phyloP scores from a whole-genome alignment of 1,284 basidiomycete species.

The Melampsora larici-populina region DNA sequence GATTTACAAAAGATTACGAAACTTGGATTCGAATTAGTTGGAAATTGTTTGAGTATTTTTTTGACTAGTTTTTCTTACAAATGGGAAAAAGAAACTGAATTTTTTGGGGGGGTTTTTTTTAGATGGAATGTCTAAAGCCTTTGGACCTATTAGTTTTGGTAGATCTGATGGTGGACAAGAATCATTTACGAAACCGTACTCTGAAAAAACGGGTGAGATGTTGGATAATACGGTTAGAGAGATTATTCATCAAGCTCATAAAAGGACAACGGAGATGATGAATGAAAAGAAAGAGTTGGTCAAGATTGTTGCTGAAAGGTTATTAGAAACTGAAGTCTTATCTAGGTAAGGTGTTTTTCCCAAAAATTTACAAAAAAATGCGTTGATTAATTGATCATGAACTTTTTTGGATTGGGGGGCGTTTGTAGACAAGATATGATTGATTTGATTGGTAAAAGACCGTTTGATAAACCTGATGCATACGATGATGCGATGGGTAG shows the following conservation, averaged over 20 bases:
- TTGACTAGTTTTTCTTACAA: neutral
- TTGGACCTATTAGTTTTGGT: conserved; percentile 94
- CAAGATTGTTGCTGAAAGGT: conserved; percentile 84
- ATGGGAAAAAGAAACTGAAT: neutral
- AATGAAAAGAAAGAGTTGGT: conserved; percentile 80
- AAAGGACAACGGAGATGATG: conserved; percentile 76
- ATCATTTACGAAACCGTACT: conserved; percentile 94
- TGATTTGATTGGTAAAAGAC: conserved; percentile 73
- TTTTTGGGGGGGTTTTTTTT: conserved; percentile 58
- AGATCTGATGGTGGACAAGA: conserved; percentile 77
- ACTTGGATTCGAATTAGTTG: conserved; percentile 85
- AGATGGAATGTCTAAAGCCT: conserved; percentile 87
- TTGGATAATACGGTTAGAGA: conserved; percentile 83
- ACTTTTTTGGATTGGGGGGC: too few species aligned
- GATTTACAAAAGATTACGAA: conserved; percentile 83
- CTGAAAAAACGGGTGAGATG: conserved; percentile 92
- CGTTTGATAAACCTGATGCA: conserved; percentile 69
- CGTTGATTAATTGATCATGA: too few species aligned
- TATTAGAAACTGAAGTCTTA: conserved; percentile 92
- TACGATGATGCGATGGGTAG: conserved; percentile 49
- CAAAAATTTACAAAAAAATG: too few species aligned
- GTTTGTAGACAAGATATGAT: conserved; percentile 75
- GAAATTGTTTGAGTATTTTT: conserved; percentile 50
- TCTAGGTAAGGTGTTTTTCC: conserved; percentile 66
- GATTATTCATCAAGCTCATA: conserved; percentile 87